Evolutionary conservation across 2,329 filamentous ascomycete species (phyloP).

Genomic region (Pochonia chlamydosporia): DNA sequence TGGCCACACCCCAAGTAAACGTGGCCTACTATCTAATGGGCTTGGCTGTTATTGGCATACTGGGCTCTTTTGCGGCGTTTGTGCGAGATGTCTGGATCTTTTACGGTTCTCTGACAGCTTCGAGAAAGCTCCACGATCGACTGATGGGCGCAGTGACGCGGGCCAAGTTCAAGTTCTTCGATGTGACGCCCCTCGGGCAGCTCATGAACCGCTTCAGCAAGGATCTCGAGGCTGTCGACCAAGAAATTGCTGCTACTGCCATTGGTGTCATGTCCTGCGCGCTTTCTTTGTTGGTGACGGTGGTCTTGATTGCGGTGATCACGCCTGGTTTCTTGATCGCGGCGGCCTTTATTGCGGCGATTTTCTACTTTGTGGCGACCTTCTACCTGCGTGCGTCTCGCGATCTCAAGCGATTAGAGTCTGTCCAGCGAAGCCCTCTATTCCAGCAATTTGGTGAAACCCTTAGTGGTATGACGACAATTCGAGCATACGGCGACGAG

Average conservation of each 20-base stretch:
- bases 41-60: slow-evolving; percentile 73
- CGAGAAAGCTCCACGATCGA: slow-evolving; percentile 72
- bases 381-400: slow-evolving; percentile 92
- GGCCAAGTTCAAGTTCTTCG: slow-evolving; percentile 96
- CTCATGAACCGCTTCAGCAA: slow-evolving; percentile 99
- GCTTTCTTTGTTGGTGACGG: slow-evolving; percentile 71
- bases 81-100: slow-evolving; percentile 84
- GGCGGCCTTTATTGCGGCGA: slow-evolving; percentile 72
- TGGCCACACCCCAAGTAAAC: slow-evolving; percentile 56
- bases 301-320: slow-evolving; percentile 79
- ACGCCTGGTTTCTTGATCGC: slow-evolving; percentile 89
- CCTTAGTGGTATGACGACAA: slow-evolving; percentile 88
- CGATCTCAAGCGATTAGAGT: slow-evolving; percentile 91
- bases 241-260: slow-evolving; percentile 89
- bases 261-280: slow-evolving; percentile 66
- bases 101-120: slow-evolving; percentile 84
- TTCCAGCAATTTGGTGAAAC: slow-evolving; percentile 99
- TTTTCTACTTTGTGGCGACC: slow-evolving; percentile 77
- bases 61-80: slow-evolving; percentile 76
- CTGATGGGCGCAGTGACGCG: slow-evolving; percentile 76
- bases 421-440: slow-evolving; percentile 85
- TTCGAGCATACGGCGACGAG: slow-evolving; percentile 92
- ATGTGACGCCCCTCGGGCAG: slow-evolving; percentile 90
- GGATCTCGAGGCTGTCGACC: slow-evolving; percentile 89
- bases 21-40: slow-evolving; percentile 77